Evolutionary conservation across 169 alveolate genomes (phyloP), one percentile per base, ranked within the genome.

Genomic region (Plasmodium coatneyi): DNA sequence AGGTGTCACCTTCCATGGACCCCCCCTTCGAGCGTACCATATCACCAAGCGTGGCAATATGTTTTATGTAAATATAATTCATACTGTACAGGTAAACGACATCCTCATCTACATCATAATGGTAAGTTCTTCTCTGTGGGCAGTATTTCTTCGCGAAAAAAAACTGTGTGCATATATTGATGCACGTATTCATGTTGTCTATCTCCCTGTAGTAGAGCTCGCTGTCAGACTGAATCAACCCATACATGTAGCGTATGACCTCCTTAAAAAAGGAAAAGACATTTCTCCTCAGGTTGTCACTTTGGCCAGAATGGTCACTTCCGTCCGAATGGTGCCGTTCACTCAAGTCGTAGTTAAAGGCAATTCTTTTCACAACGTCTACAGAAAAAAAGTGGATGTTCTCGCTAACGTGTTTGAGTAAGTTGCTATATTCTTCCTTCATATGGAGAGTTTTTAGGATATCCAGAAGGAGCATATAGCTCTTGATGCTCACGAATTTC

Each of bases 51-150:
- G 84, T 82, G 22, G 72, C 36, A 32, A 91, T 91, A 52, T 91
- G 95, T 28, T 80, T 91, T 52, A 91, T 91, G 54, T 91, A 91
- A 28, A 91, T 91, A 49, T 91, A 91, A 82, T 91, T 91, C 49
- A 91, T 14, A 36, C 83, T 81, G 76, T 91, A 78, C 30, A 81
- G 28, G 81, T 91, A 91, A 19, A 78, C 28, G 28, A 81, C 54
- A 22, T 91, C 95, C 22, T 91, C 91, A 28, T 81, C 82, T 12
- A 19, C 22, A n/a, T 71, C 82, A 70, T 80, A 80, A 43, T 66
- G 71, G 49, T 91, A 71, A 49, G 32, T 80, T 66, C 70, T 81
- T 32, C 71, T 81, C 74, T 22, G 71, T n/a, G n/a, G 49, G 10
- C 19, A 39, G 28, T 41, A 91, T 28, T 52, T 80, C 54, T 81